Base-by-base conservation (phyloP, 2,329 filamentous ascomycete genomes). In the Seiridium unicorne region DNA sequence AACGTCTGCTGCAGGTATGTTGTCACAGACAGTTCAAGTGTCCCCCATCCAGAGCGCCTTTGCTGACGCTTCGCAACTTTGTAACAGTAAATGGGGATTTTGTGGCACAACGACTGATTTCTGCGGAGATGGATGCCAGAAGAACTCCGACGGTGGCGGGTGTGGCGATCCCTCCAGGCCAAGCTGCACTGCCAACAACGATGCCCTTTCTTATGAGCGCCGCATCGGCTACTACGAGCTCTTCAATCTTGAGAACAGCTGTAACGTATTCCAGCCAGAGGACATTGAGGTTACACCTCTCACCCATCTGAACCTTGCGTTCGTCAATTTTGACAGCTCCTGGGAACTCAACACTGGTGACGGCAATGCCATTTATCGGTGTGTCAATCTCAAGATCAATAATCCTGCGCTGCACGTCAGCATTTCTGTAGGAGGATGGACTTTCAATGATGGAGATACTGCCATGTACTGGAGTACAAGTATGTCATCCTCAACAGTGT, bases 291-390 rank as follows among this genome's bases (percentile, higher is more conserved):
- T 63, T 3, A 65, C 63, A 9, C 55, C 49, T 1, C 70, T 70
- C 51, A 74, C 73, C 1, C 72, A 76, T 54, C 58, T 77, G 44
- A 71, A 69, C 60, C 72, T 70, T 54, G 67, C 71, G 1, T 78
- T 78, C 63, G 67, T 69, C 4, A 62, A 65, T 26, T 69, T 77
- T 53, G 60, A 76, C 61, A 49, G 49, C n/a, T 48, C 35, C n/a
- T 55, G 6, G 13, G 47, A 49, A n/a, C 10, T 55, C 8, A 31
- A 13, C 4, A 18, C n/a, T 31, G 49, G 18, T 9, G 34, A 26
- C 11, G 38, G 38, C n/a, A 34, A 36, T 10, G 35, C 46, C 13
- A n/a, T 26, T 13, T 40, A 35, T 32, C 44, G 44, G 5, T 11
- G 13, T 4, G 62, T 69, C 48, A 54, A 62, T 5, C 65, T 73